Evolutionary conservation across 139 green algal genomes (phyloP).

Genomic region (Monoraphidium neglectum): DNA sequence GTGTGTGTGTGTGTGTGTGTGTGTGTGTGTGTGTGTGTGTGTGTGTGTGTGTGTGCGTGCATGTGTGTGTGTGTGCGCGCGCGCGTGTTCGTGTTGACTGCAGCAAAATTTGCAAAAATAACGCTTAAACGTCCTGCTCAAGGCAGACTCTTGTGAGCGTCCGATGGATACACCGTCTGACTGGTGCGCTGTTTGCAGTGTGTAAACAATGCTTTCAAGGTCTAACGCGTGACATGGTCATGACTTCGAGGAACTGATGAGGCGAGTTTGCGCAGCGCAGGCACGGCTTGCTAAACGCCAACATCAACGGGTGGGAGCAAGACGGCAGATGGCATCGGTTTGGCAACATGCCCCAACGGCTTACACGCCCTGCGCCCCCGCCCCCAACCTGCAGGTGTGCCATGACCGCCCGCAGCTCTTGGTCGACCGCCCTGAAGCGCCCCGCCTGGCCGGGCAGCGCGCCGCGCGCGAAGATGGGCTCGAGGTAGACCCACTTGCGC

Average conservation of each 20-base stretch:
- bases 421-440: constrained; percentile 78
- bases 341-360: too few species aligned
- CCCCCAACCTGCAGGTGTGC: constrained; percentile 34
- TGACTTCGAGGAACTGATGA: too few species aligned
- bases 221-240: too few species aligned
- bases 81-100: too few species aligned
- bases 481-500: constrained; percentile 85
- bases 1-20: background rate
- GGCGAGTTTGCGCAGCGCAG: background rate
- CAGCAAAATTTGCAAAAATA: too few species aligned
- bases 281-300: background rate
- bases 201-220: too few species aligned
- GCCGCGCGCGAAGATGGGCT: constrained; percentile 81
- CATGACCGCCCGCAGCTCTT: constrained; percentile 76
- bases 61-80: background rate
- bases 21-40: background rate
- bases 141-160: too few species aligned
- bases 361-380: background rate
- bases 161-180: too few species aligned
- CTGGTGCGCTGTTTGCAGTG: too few species aligned
- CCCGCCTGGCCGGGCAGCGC: constrained; percentile 73
- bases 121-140: too few species aligned
- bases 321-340: too few species aligned
- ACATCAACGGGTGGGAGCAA: too few species aligned
- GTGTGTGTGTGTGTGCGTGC: background rate